A percentile compares a stretch with the other conserved stretches of the same genome.
These are phyloP conservation scores for Penicillium nordicum DNA, from an alignment of 2,329 filamentous ascomycete species.

Conservation along the genomic window DNA sequence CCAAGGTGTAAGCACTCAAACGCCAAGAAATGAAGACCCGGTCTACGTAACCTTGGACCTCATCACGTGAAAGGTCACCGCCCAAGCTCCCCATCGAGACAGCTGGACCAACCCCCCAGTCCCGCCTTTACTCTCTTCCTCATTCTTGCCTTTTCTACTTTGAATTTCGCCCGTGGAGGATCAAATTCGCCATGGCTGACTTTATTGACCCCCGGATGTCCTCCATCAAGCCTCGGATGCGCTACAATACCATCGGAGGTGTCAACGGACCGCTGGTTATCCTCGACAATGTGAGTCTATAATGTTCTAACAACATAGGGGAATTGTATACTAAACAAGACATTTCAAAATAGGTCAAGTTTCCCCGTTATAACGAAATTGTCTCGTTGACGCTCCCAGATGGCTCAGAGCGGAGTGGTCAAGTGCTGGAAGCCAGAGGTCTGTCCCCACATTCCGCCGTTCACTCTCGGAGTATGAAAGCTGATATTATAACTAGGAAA, in stretches of 20 bases:
- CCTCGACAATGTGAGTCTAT: constrained; percentile 68
- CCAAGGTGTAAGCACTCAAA: background rate
- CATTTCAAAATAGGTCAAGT: constrained; percentile 62
- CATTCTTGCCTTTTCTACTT: constrained; percentile 13
- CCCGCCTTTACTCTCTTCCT: constrained; percentile 13
- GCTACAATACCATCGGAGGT: constrained; percentile 97
- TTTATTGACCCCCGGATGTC: constrained; percentile 47
- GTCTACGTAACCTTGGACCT: background rate
- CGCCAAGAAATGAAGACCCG: background rate
- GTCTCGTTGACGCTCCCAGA: constrained; percentile 93
- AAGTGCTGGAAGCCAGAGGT: constrained; percentile 98
- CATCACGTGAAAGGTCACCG: constrained; percentile 26
- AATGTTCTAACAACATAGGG: too few relatives aligned
- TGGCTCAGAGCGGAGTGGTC: constrained; percentile 87
- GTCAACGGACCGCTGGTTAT: constrained; percentile 98
- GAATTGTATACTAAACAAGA: too few relatives aligned
- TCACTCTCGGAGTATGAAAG: background rate
- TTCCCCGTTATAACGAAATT: constrained; percentile 95
- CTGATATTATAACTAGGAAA: constrained; percentile 59
- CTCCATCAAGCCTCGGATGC: constrained; percentile 66
- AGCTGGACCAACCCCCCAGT: constrained; percentile 24
- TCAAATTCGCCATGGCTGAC: constrained; percentile 37
- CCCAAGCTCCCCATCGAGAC: constrained; percentile 23
- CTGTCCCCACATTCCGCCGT: constrained; percentile 26
- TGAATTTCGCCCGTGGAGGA: background rate